Conservation (phyloP, 2,329 filamentous ascomycete genomes). For the Bipolaris cookei region DNA sequence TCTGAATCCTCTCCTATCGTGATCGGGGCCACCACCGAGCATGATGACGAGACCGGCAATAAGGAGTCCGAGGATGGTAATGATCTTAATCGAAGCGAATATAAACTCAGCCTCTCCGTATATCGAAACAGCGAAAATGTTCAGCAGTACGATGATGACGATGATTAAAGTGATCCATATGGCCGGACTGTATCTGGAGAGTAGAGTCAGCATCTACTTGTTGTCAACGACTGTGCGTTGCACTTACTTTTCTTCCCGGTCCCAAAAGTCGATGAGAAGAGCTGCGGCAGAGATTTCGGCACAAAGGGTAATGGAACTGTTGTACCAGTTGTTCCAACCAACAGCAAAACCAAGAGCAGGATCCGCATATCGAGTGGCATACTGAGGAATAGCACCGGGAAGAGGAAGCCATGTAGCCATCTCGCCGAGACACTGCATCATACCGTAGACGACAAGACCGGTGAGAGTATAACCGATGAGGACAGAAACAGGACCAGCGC, state of each 20-base stretch:
- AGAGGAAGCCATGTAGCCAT: constrained; percentile 53
- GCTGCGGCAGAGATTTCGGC: constrained; percentile 47
- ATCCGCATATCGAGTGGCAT: constrained; percentile 54
- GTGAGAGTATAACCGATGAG: constrained; percentile 48
- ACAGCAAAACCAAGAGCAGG: constrained; percentile 48
- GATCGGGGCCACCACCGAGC: constrained; percentile 46
- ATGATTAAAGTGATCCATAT: constrained; percentile 48
- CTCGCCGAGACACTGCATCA: constrained; percentile 53
- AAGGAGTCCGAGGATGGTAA: constrained; percentile 45
- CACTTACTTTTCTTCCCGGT: constrained; percentile 32
- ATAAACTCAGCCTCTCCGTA: constrained; percentile 57
- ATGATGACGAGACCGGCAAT: constrained; percentile 42
- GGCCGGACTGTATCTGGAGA: constrained; percentile 20
- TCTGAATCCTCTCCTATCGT: constrained; percentile 61
- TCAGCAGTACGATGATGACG: constrained; percentile 42
- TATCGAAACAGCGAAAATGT: constrained; percentile 46
- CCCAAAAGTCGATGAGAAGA: constrained; percentile 44
- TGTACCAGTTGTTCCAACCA: constrained; percentile 40
- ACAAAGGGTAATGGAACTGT: constrained; percentile 44
- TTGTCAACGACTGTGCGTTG: no score
- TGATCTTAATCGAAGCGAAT: constrained; percentile 59
- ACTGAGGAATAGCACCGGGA: constrained; percentile 47
- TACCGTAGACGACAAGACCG: constrained; percentile 44
- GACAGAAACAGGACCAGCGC: constrained; percentile 44
- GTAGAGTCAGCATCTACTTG: neutral